Conservation (phyloP, 306 rosid genomes). For the Quercus engelmannii region DNA sequence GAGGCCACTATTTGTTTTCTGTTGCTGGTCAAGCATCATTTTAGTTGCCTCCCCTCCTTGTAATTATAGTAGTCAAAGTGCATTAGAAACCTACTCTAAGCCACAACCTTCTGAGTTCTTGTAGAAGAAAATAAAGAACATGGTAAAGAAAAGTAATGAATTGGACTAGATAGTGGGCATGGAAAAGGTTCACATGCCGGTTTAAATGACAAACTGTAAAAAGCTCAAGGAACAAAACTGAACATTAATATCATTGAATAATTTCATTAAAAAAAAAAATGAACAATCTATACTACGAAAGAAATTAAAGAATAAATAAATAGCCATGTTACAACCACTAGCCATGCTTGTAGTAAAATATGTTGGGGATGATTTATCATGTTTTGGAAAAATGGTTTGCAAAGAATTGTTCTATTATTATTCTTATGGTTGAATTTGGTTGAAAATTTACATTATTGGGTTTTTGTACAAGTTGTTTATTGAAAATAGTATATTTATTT, state of each 20-base stretch:
- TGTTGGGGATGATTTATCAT: too few species aligned
- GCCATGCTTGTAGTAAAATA: slow-evolving; percentile 38
- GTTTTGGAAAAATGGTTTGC: too few species aligned
- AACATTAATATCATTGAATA: slow-evolving; percentile 21
- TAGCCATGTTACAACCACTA: slow-evolving; percentile 31
- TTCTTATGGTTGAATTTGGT: too few species aligned
- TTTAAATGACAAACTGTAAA: not conserved
- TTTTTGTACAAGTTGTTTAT: too few species aligned
- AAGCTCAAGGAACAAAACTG: slow-evolving; percentile 1
- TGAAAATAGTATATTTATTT: too few species aligned
- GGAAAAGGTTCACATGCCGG: not conserved
- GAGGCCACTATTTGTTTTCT: slow-evolving; percentile 29
- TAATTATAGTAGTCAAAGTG: not conserved
- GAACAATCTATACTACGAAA: slow-evolving; percentile 33
- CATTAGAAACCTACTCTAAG: not conserved
- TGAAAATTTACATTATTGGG: too few species aligned
- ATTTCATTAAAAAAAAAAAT: slow-evolving; percentile 4
- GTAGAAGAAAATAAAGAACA: not conserved
- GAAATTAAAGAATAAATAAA: slow-evolving; percentile 22
- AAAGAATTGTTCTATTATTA: too few species aligned
- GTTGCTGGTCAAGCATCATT: not conserved
- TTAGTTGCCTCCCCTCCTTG: not conserved
- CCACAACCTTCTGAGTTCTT: not conserved
- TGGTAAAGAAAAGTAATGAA: not conserved
- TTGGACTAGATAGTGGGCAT: not conserved